Base-by-base conservation (phyloP, 2,329 filamentous ascomycete species). In the Microsporum canis region DNA sequence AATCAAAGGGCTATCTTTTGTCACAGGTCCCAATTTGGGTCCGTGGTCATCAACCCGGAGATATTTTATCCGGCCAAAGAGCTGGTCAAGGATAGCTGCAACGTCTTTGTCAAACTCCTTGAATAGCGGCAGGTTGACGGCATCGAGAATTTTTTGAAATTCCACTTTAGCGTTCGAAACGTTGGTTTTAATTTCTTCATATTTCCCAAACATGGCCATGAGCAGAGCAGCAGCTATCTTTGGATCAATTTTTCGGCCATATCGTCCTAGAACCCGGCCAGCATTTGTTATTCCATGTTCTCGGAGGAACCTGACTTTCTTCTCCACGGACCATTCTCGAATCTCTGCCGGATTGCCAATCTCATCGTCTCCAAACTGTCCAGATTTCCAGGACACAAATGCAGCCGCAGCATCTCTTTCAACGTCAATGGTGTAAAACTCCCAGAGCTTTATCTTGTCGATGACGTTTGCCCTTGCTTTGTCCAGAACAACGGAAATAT, bases 21-120 rank as follows among this genome's bases (percentile, higher is more conserved):
- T 88, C 70, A 99, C 88, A 17, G 86, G 83, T 0, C 94, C 94
- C 59, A 89, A 77, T 72, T 89, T 92, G 2, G 94, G 94, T 0
- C 94, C 94, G 71, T 97, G 83, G 0, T 90, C 88, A 65, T 97
- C 94, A n/a, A 99, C 76, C 43, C 94, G 88, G 64, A 92, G 84
- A 76, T 99, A 99, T 74, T 96, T 96, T 77, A 91, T 89, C 63
- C 95, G 87, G 71, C 96, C 95, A 78, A 88, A 95, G 31, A 97
- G 78, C 74, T 99, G 92, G 64, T 96, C 86, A 61, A 96, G 81
- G 66, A 96, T 94, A 65, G 88, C 88, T 31, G 83, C 83, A 8
- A 88, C 80, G 71, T 99, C 94, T 23, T 77, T 78, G 70, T 99
- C 91, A 72, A 95, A 99, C 73, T 99, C 94, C 65, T 87, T 83